Evolutionary conservation across 2,329 filamentous ascomycete species (phyloP).

Genomic region (Neofusicoccum cordaticola): DNA sequence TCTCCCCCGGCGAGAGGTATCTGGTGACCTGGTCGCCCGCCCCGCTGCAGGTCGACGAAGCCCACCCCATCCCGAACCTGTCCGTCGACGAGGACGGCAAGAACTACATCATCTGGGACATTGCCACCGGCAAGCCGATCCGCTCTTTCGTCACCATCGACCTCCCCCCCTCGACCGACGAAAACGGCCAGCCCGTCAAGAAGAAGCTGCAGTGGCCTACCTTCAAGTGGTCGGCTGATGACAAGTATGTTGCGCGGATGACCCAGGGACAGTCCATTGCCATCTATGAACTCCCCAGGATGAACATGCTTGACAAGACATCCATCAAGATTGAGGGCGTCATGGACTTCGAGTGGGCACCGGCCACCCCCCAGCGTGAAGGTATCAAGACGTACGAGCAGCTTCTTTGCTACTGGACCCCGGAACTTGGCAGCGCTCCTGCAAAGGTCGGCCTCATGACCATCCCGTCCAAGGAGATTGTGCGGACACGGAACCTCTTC

Average conservation of each 20-base stretch:
- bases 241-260: conserved; percentile 93
- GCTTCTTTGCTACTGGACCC: conserved; percentile 97
- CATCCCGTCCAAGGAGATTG: conserved; percentile 88
- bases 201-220: conserved; percentile 97
- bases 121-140: conserved; percentile 82
- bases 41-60: conserved; percentile 88
- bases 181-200: conserved; percentile 66
- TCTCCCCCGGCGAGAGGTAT: conserved; percentile 90
- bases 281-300: conserved; percentile 82
- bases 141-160: conserved; percentile 93
- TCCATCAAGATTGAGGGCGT: conserved; percentile 95
- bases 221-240: conserved; percentile 98
- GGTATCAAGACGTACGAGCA: conserved; percentile 91
- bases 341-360: conserved; percentile 97
- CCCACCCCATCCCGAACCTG: conserved; percentile 73
- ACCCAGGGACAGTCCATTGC: conserved; percentile 85
- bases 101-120: conserved; percentile 99
- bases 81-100: conserved; percentile 89
- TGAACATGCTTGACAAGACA: conserved; percentile 87
- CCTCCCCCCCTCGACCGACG: conserved; percentile 60
- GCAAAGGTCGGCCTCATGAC: conserved; percentile 97
- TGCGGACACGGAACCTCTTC: conserved; percentile 94
- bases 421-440: conserved; percentile 95
- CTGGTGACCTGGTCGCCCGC: conserved; percentile 95
- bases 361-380: conserved; percentile 75